Base-by-base conservation (phyloP, 2,329 filamentous ascomycete genomes). In the Exophiala sp. region DNA sequence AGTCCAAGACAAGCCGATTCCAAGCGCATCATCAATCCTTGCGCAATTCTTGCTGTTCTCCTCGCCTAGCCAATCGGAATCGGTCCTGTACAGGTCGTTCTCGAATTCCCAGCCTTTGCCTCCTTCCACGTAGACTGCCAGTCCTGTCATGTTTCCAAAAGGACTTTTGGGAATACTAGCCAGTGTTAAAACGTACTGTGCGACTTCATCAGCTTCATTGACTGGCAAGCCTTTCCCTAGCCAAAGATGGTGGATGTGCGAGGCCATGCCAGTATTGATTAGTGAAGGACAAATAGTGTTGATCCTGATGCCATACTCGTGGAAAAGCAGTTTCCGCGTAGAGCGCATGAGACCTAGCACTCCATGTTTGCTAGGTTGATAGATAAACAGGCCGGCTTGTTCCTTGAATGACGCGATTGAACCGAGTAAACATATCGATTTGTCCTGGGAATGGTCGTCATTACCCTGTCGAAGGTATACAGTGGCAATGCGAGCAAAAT, bases 351-450 rank as follows among this genome's bases (percentile, higher is more conserved):
- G 65, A 0, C 77, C 77, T 29, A 76, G 67, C 0, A 79, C 71
- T 11, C 74, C 77, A 54, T 79, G 76, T 59, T 79, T 78, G 7
- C 70, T 67, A 0, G 76, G 66, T 3, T 71, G 70, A 57, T 80
- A 78, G 18, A 76, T 66, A 49, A 73, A 72, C 1, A 78, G 61
- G 0, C 75, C 75, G 0, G 76, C 74, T 8, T 72, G 69, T 35
- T 77, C 74, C 9, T 73, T 73, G 57, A 79, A 76, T 2, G 76
- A 76, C 0, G 75, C 75, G 1, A 74, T 69, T 7, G 71, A 77
- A 43, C 72, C 71, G 32, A 75, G 68, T 8, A 77, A 65, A 0
- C 68, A 68, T 34, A 76, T 65, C 4, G 70, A 74, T 32, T 72
- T 72, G 55, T 75, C 71, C 5, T 63, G 61, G 1, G 55, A 53